These are phyloP conservation scores for Melanomma pulvis-pyrius DNA, from an alignment of 495 filamentous ascomycete species.

Conservation along the genomic window DNA sequence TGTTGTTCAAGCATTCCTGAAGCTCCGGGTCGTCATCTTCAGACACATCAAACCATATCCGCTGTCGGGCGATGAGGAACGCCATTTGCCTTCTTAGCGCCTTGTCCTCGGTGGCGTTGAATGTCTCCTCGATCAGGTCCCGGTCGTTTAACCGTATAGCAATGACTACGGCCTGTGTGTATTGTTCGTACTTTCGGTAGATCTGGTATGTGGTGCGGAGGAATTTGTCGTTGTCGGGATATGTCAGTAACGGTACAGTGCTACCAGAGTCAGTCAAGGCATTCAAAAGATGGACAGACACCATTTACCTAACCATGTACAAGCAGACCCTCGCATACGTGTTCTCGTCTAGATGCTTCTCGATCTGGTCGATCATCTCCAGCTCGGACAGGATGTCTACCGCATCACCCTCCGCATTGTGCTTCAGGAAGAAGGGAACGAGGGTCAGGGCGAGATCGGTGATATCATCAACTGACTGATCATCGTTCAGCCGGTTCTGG, in stretches of 20 bases:
- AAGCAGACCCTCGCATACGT: conserved; percentile 91
- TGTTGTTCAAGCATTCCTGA: conserved; percentile 81
- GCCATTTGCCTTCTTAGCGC: conserved; percentile 92
- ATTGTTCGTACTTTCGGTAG: conserved; percentile 88
- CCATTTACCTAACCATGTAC: conserved; percentile 81
- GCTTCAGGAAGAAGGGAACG: conserved; percentile 92
- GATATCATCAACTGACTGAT: conserved; percentile 70
- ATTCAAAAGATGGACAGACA: too few species aligned
- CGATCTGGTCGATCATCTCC: conserved; percentile 93
- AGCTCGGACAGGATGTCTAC: conserved; percentile 96
- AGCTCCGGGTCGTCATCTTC: conserved; percentile 73
- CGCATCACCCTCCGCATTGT: conserved; percentile 97
- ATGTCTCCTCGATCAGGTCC: conserved; percentile 75
- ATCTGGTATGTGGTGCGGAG: conserved; percentile 87
- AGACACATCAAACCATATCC: conserved; percentile 75
- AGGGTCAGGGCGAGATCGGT: conserved; percentile 78
- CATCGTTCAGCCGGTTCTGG: conserved; percentile 71
- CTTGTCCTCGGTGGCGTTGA: conserved; percentile 76
- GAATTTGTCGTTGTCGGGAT: conserved; percentile 94
- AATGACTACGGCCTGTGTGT: conserved; percentile 89
- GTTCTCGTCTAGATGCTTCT: conserved; percentile 86
- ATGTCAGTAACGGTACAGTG: conserved; percentile 97
- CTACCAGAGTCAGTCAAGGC: conserved; percentile 41
- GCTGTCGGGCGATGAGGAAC: conserved; percentile 87
- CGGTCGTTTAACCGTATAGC: conserved; percentile 90